phyloP scores from a whole-genome alignment of 352 stramenopile genomes.

The Discostella stelligera region DNA sequence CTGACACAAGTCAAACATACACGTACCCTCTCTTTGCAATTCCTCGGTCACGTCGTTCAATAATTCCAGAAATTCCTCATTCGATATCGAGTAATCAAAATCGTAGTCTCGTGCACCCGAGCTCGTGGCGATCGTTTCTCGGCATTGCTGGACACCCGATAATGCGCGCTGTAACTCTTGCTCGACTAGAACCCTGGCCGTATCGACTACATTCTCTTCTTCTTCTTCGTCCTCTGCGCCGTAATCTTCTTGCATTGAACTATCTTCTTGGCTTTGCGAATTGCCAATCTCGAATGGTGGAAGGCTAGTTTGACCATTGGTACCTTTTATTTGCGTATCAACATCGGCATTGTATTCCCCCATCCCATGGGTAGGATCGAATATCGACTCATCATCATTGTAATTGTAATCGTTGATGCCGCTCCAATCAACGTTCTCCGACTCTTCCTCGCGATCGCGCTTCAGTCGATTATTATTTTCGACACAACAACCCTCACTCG shows the following conservation, averaged over 20 bases:
- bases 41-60: slow-evolving; percentile 37
- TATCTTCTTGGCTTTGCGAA: slow-evolving; percentile 4
- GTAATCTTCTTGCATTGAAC: background rate
- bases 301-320: slow-evolving; percentile 7
- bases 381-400: background rate
- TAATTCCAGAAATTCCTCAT: slow-evolving; percentile 29
- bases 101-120: background rate
- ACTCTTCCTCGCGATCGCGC: background rate
- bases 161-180: slow-evolving; percentile 31
- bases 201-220: slow-evolving; percentile 18
- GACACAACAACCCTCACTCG: no score
- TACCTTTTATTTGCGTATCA: background rate
- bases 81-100: slow-evolving; percentile 26
- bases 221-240: background rate
- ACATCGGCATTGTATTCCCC: background rate
- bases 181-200: slow-evolving; percentile 28
- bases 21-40: slow-evolving; percentile 18
- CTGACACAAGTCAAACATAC: slow-evolving; percentile 6
- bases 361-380: background rate
- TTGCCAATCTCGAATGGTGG: background rate
- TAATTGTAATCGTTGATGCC: slow-evolving; percentile 2
- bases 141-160: slow-evolving; percentile 12
- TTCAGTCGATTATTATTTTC: background rate
- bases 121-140: background rate
- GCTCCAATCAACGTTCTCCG: background rate